Base-by-base conservation (phyloP, 352 stramenopile species). In the Saprolegnia diclina region DNA sequence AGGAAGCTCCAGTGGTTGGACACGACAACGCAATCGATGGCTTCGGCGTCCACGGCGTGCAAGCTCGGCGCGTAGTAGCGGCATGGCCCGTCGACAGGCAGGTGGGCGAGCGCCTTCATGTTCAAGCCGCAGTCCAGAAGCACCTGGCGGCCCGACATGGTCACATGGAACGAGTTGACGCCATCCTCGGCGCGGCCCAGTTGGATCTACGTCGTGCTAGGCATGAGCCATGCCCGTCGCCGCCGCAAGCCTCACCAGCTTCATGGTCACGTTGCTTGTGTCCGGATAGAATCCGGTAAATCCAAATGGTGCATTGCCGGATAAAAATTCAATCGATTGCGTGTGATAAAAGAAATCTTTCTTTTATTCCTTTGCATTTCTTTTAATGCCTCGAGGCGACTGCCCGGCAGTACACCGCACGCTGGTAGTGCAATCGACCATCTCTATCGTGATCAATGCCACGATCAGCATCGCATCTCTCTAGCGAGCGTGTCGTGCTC, bases 1-100 rank as follows among this genome's bases (percentile, higher is more conserved):
- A 93, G 75, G 48, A 92, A 72, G 56, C 76, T 87, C 52, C 73
- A 66, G 56, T 86, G 78, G 71, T 92, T 93, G 19, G 87, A 95
- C 26, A 95, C 35, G 16, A 95, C 66, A 45, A 95, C 67, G 19
- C 82, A 75, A 45, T 95, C 85, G 14, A 95, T 74, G 56, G 85
- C 79, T 22, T 72, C 75, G 29, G 88, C 73, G 54, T 92, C 87
- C 32, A 81, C 74, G 16, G 72, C 61, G 1, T 66, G 32, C 2
- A 81, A 46, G n/a, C 72, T 72, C 26, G 76, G 76, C 22, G 76
- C 65, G 5, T 64, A 38, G 29, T 78, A 61, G 48, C 72, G 66
- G 40, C 73, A 57, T 74, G 69, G 69, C 42, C 26, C 38, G 40
- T 57, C 14, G 57, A 35, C 54, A 21, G 53, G 19, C 52, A 46